Percentiles rank a stretch among this genome's conserved stretches.
These are phyloP conservation scores for Candida boleticola DNA, from an alignment of 805 yeast genomes.

Conservation along the genomic window DNA sequence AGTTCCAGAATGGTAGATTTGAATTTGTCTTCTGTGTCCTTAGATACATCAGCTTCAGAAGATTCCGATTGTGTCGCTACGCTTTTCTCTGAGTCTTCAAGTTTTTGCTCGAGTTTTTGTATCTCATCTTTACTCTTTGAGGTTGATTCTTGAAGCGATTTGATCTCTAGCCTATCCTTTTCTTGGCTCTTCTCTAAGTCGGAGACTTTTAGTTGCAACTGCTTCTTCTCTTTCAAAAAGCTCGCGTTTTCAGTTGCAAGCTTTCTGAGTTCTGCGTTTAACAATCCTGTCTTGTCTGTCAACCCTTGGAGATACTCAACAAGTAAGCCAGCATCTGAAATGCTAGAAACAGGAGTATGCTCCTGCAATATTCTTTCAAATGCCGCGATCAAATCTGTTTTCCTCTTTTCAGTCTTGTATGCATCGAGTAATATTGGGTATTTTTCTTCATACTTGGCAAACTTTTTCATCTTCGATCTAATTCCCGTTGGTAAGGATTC, in stretches of 20 bases:
- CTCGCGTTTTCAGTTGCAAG: conserved; percentile 30
- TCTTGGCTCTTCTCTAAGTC: not conserved
- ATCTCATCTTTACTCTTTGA: not conserved
- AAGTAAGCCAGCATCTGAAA: conserved; percentile 69
- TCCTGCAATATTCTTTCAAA: conserved; percentile 76
- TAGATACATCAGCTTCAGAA: not conserved
- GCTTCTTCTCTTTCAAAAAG: conserved; percentile 15
- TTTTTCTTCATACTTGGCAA: conserved; percentile 83
- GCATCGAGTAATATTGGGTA: conserved; percentile 85
- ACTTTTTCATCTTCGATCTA: conserved; percentile 65
- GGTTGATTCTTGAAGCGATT: not conserved
- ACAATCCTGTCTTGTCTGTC: conserved; percentile 55
- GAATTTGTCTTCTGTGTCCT: not conserved
- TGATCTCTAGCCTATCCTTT: not conserved
- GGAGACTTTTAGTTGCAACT: not conserved
- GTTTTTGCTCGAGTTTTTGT: not conserved
- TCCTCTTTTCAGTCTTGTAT: conserved; percentile 75
- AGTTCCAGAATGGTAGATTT: conserved; percentile 1
- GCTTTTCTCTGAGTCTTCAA: not conserved
- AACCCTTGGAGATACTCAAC: conserved; percentile 68
- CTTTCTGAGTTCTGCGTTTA: conserved; percentile 63
- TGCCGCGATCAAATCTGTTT: conserved; percentile 51
- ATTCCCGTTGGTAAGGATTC: conserved; percentile 56
- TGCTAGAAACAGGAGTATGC: conserved; percentile 73
- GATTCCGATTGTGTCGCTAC: not conserved